Conservation (phyloP, 345 rosid species). For the Melastoma malabathricum region DNA sequence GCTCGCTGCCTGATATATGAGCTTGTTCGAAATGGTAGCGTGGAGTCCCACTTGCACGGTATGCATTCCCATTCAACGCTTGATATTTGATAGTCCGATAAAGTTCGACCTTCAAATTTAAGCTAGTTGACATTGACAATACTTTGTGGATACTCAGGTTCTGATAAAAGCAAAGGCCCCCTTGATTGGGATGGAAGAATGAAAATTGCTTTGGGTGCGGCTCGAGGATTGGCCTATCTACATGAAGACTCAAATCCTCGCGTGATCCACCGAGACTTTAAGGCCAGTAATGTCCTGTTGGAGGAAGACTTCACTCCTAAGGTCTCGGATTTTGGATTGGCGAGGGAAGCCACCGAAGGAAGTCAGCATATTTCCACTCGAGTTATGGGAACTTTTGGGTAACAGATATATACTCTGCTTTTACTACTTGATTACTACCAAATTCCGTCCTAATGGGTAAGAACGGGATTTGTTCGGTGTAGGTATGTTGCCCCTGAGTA, state of each 20-base stretch:
- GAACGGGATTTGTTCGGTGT: conserved; percentile 9
- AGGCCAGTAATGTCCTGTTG: conserved; percentile 88
- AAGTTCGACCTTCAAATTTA: background rate
- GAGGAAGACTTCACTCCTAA: conserved; percentile 90
- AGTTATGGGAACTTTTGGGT: conserved; percentile 99
- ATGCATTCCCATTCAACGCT: conserved; percentile 10
- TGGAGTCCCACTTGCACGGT: conserved; percentile 99
- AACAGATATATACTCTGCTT: conserved; percentile 8
- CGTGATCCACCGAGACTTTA: conserved; percentile 94
- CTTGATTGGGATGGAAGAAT: conserved; percentile 97
- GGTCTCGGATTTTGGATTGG: conserved; percentile 98
- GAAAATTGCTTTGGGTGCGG: conserved; percentile 98
- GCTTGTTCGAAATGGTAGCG: conserved; percentile 88
- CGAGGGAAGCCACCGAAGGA: conserved; percentile 99
- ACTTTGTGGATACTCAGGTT: conserved; percentile 17
- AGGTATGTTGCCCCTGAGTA: conserved; percentile 99
- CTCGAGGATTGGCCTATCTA: conserved; percentile 96
- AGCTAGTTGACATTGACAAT: background rate
- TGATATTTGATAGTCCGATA: background rate
- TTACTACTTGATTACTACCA: background rate
- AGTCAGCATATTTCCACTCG: conserved; percentile 91
- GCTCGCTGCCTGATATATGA: conserved; percentile 88
- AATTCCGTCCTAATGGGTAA: background rate
- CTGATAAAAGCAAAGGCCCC: conserved; percentile 48
- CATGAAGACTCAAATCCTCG: conserved; percentile 99